Percentiles rank a stretch among this genome's conserved stretches.
Evolutionary conservation across 768 basidiomycete genomes (phyloP).

Genomic region (Vararia minispora): DNA sequence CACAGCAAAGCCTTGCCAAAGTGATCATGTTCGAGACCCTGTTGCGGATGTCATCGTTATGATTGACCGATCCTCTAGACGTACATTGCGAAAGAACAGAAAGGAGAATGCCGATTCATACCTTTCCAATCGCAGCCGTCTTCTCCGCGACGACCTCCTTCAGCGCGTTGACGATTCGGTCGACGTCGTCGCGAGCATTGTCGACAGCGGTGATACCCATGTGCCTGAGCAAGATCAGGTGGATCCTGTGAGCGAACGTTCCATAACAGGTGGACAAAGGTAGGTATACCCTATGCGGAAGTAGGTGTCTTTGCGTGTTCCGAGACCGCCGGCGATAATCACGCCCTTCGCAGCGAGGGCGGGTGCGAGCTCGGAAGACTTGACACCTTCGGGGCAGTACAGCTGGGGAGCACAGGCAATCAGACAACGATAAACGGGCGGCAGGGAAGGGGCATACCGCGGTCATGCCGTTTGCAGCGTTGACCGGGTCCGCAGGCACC

Average conservation of each 20-base stretch:
- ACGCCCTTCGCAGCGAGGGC: conserved; percentile 60
- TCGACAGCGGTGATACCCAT: conserved; percentile 87
- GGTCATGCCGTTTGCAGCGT: conserved; percentile 91
- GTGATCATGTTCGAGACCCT: no score
- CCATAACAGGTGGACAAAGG: conserved; percentile 1
- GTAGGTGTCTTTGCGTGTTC: conserved; percentile 46
- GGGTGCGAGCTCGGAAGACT: conserved; percentile 66
- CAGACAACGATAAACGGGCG: no score
- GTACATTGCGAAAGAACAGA: no score
- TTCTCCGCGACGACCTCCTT: conserved; percentile 41
- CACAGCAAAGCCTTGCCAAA: no score
- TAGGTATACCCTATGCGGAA: conserved; percentile 69
- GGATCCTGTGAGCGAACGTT: background rate
- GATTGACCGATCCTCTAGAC: no score
- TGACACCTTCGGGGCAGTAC: conserved; percentile 78
- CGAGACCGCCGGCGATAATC: conserved; percentile 77
- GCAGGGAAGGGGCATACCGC: conserved; percentile 37
- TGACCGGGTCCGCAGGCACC: conserved; percentile 48
- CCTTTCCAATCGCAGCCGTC: conserved; percentile 8
- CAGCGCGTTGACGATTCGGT: conserved; percentile 57
- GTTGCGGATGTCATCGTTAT: no score
- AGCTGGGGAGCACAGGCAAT: conserved; percentile 28
- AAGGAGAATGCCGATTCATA: no score
- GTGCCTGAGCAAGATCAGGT: conserved; percentile 37
- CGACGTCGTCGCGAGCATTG: conserved; percentile 57